Evolutionary conservation across 805 yeast species (phyloP).

Genomic region (Metschnikowia kofuensis): DNA sequence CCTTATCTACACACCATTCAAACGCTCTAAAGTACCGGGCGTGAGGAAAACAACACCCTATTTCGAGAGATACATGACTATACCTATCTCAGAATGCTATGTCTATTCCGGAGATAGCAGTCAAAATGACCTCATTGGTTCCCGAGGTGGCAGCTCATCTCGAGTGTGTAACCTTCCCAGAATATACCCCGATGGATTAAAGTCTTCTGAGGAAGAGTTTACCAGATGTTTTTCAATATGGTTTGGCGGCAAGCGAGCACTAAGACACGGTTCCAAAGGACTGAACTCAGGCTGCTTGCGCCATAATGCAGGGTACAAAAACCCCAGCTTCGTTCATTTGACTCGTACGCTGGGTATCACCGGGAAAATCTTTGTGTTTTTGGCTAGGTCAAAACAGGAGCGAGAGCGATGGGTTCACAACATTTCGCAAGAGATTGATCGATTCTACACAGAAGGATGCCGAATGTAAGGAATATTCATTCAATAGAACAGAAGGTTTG

Average conservation of each 20-base stretch:
- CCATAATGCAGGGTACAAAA: conserved; percentile 21
- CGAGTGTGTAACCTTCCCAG: conserved; percentile 65
- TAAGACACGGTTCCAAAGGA: conserved; percentile 2
- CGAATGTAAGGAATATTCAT: no score
- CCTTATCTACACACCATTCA: conserved; percentile 51
- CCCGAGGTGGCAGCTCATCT: conserved; percentile 45
- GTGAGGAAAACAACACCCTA: conserved; percentile 45
- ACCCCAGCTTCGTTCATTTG: conserved; percentile 45
- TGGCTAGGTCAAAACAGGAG: conserved; percentile 80
- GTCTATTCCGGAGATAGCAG: conserved; percentile 70
- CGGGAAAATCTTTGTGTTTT: conserved; percentile 68
- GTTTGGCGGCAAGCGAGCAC: conserved; percentile 59
- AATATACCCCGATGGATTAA: conserved; percentile 80
- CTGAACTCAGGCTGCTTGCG: background rate
- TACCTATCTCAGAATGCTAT: conserved; percentile 67
- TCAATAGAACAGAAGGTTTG: no score
- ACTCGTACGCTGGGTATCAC: conserved; percentile 59
- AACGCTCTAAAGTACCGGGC: conserved; percentile 46
- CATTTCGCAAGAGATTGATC: conserved; percentile 44
- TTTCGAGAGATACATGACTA: conserved; percentile 51
- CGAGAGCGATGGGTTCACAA: conserved; percentile 76
- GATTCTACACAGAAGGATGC: conserved; percentile 13
- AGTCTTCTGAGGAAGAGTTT: conserved; percentile 72
- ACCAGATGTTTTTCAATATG: conserved; percentile 78
- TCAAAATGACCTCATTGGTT: conserved; percentile 49